These are phyloP conservation scores for Cercospora nicotianae DNA, from an alignment of 2,329 filamentous ascomycete genomes.

Conservation along the genomic window DNA sequence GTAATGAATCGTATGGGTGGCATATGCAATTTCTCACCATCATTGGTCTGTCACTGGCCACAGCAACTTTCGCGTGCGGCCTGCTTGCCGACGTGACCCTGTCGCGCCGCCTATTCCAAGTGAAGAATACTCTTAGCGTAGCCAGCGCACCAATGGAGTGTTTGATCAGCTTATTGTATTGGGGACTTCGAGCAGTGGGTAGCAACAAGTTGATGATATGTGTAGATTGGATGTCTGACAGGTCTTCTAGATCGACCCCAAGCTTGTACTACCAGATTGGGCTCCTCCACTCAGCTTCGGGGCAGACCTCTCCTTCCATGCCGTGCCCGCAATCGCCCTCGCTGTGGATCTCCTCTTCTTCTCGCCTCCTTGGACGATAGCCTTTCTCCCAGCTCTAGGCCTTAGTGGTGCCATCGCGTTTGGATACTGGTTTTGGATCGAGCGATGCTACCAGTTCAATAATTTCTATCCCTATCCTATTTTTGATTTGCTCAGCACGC, in stretches of 20 bases:
- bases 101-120: conserved; percentile 58
- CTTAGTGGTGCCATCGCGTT: conserved; percentile 62
- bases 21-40: conserved; percentile 74
- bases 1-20: conserved; percentile 64
- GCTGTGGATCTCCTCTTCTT: conserved; percentile 66
- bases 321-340: conserved; percentile 65
- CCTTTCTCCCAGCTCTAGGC: conserved; percentile 58
- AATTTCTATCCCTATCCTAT: conserved; percentile 83
- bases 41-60: conserved; percentile 64
- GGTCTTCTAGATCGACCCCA: conserved; percentile 44
- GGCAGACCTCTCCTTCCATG: conserved; percentile 65
- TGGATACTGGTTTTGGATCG: conserved; percentile 74
- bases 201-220: neutral
- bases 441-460: conserved; percentile 68
- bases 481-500: conserved; percentile 66
- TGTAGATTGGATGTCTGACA: neutral
- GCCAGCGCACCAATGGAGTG: conserved; percentile 68
- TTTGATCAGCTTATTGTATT: conserved; percentile 71
- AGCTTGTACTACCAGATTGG: conserved; percentile 54
- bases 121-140: conserved; percentile 68
- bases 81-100: conserved; percentile 65
- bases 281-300: conserved; percentile 45
- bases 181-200: conserved; percentile 61
- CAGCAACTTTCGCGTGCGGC: conserved; percentile 61
- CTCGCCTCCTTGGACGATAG: conserved; percentile 71